These are phyloP conservation scores for Zizania palustris DNA, from an alignment of 202 grass and related monocot genomes.

Conservation along the genomic window DNA sequence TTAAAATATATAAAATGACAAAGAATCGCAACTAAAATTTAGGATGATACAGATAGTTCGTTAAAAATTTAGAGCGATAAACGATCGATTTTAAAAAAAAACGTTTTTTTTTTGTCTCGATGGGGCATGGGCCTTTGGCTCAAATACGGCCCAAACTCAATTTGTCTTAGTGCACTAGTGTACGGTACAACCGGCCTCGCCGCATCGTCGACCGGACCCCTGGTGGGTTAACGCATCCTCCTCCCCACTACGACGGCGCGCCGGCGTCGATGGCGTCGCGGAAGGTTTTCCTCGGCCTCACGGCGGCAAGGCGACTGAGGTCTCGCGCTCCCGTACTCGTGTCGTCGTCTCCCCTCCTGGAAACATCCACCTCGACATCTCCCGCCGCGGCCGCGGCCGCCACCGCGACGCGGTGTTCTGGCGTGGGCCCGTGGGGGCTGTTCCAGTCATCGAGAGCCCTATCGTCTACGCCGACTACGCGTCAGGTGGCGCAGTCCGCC, in stretches of 20 bases:
- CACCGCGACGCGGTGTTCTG: not conserved
- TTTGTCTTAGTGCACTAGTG: no score
- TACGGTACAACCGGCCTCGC: no score
- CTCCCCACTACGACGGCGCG: not conserved
- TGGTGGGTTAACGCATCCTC: not conserved
- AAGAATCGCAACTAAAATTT: no score
- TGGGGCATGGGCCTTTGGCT: not conserved
- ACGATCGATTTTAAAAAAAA: no score
- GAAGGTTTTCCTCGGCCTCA: conserved; percentile 38
- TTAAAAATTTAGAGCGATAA: no score
- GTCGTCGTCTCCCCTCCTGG: not conserved
- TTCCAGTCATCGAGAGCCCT: conserved; percentile 33
- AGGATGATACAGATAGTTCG: no score
- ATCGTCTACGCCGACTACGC: conserved; percentile 47
- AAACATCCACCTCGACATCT: conserved; percentile 25
- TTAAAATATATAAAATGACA: no score
- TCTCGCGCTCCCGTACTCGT: not conserved
- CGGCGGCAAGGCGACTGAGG: conserved; percentile 19
- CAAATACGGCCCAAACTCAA: not conserved
- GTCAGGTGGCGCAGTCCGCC: not conserved
- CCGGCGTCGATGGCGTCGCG: conserved; percentile 50
- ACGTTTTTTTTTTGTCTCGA: no score
- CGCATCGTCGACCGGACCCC: not conserved
- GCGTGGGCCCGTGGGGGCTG: conserved; percentile 7
- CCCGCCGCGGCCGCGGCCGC: no score